Evolutionary conservation across 2,329 filamentous ascomycete species (phyloP), one percentile per base, ranked within the genome.

Genomic region (Trichophyton benhamiae): DNA sequence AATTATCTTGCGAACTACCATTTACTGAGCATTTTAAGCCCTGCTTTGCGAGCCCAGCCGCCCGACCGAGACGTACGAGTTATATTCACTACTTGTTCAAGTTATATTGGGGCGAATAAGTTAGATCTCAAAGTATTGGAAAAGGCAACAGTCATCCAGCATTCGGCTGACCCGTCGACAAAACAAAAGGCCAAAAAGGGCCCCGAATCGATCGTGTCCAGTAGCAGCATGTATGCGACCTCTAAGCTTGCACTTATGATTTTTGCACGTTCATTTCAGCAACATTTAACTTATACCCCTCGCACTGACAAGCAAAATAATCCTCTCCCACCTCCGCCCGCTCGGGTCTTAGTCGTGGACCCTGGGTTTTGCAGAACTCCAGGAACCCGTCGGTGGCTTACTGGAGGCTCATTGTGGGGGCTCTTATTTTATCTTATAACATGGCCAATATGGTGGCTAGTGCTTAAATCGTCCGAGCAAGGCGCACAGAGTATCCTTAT

Each of bases 1-100:
- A 99, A 99, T 72, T 99, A 91, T 73, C 81, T 99, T 44, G 87
- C 91, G 65, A 97, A 96, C 73, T 97, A 96, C 76, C 95, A 99
- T 70, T 80, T 99, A 2, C 80, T 99, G 52, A 89, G 88, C 66
- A 95, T 99, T 33, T 80, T 99, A 41, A 94, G 87, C 67, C 94
- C 94, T 0, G 92, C 94, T 0, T 80, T 99, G 63, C 84, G 90
- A 66, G 90, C 88, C 0, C 94, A 99, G 74, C 94, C 94, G 1
- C 85, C 95, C 61, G 94, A 99, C 72, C 84, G 94, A 68, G 94
- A 99, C 72, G 90, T 99, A 15, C 83, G 94, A 64, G 82, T 99
- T 64, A 81, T 99, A 61, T 84, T 97, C 66, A 81, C 88, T 1
- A 95, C 89, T 0, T 99, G 95, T 72, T 86, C 89, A 20, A 87